A percentile compares a stretch with the other conserved stretches of the same genome.
These are phyloP conservation scores for Lactifluus volemus DNA, from an alignment of 768 basidiomycete genomes.

Conservation along the genomic window DNA sequence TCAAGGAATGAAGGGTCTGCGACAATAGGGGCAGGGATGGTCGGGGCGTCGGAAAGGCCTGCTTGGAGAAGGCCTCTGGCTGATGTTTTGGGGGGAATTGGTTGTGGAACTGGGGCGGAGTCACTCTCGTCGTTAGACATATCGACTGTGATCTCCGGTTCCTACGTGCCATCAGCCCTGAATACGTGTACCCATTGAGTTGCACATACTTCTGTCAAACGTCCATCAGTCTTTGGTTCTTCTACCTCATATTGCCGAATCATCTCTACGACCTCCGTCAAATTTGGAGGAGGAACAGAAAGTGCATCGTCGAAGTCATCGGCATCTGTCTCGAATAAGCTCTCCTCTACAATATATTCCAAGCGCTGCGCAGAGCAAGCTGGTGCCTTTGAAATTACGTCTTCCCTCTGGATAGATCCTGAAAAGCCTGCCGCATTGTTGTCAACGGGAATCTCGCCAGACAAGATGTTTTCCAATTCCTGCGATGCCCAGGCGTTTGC, in stretches of 20 bases:
- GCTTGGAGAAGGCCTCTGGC: background rate
- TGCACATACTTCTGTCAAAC: constrained; percentile 2
- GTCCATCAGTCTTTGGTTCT: constrained; percentile 5
- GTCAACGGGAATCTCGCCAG: background rate
- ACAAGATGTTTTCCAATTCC: constrained; percentile 9
- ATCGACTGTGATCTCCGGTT: background rate
- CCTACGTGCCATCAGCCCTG: background rate
- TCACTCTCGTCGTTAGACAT: background rate
- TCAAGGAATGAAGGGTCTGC: constrained; percentile 21
- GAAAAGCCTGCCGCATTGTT: background rate
- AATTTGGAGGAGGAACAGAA: constrained; percentile 7
- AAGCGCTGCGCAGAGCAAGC: background rate
- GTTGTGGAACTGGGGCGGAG: background rate
- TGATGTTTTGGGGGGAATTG: background rate
- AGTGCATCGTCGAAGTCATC: constrained; percentile 4
- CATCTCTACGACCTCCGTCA: background rate
- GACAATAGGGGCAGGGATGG: constrained; percentile 16
- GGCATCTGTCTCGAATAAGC: background rate
- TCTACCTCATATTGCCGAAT: constrained; percentile 10
- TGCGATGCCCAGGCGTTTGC: constrained; percentile 6
- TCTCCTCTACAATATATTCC: constrained; percentile 12
- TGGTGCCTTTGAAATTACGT: background rate
- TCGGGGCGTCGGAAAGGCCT: background rate
- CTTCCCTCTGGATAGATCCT: background rate
- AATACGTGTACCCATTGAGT: background rate